Percentiles rank a stretch among this genome's conserved stretches.
phyloP scores from a whole-genome alignment of 2,329 filamentous ascomycete genomes.

The Taxawa tesnikishii region DNA sequence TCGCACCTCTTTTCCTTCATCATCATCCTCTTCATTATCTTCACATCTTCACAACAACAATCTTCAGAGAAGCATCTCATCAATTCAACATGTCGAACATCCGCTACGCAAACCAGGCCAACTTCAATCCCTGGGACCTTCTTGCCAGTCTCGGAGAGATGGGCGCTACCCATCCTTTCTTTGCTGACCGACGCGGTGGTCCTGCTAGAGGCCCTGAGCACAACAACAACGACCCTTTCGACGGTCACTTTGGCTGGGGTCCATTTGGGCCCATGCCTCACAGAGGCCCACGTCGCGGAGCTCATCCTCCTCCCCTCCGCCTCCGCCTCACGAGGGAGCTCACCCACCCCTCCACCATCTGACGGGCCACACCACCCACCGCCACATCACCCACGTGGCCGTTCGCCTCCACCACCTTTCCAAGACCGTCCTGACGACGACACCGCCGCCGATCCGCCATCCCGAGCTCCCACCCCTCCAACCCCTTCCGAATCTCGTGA shows the following conservation, averaged over 20 bases:
- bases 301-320: background rate
- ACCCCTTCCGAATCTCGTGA: slow-evolving; percentile 13
- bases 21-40: too few species aligned
- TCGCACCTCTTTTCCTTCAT: slow-evolving; percentile 1
- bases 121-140: slow-evolving; percentile 45
- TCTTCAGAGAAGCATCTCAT: too few species aligned
- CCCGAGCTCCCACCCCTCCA: slow-evolving; percentile 6
- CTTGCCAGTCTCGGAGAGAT: slow-evolving; percentile 37
- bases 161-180: slow-evolving; percentile 32
- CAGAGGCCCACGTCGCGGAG: slow-evolving; percentile 7
- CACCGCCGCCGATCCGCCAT: slow-evolving; percentile 4
- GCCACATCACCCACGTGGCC: slow-evolving; percentile 2
- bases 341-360: slow-evolving; percentile 7
- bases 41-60: background rate
- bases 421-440: background rate
- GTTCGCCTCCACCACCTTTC: slow-evolving; percentile 11
- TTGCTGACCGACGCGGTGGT: slow-evolving; percentile 12
- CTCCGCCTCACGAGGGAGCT: background rate
- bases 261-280: slow-evolving; percentile 18
- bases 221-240: slow-evolving; percentile 1
- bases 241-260: slow-evolving; percentile 16
- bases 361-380: slow-evolving; percentile 1
- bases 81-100: slow-evolving; percentile 9
- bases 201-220: slow-evolving; percentile 12
- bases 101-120: slow-evolving; percentile 25